Evolutionary conservation across 768 basidiomycete genomes (phyloP), one percentile per base, ranked within the genome.

Genomic region (Boletellus ananiceps): DNA sequence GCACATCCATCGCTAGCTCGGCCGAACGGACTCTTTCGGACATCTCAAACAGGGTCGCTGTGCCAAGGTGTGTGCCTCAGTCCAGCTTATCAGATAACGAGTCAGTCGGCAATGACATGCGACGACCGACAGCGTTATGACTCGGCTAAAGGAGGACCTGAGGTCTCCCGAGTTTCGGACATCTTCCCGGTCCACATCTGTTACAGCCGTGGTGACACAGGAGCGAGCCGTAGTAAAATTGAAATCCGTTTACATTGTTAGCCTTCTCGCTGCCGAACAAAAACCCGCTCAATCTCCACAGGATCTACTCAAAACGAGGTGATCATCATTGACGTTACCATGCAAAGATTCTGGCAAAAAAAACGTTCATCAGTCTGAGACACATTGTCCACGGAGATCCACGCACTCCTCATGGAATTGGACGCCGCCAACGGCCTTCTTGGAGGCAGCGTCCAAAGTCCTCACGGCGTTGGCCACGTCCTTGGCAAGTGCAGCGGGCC

Each of bases 401-500:
- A 58, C 55, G 69, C 72, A 36, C 68, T 74, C 73, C 40, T 72
- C 66, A 42, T 72, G 69, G 40, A 71, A 50, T 51, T 71, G 64
- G 39, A 74, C 60, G 14, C 73, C 72, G 35, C 73, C 71, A 1
- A 71, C 49, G 7, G 58, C 58, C 50, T 57, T 63, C 55, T 66
- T 59, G 33, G 52, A 47, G 25, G 56, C 41, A 0, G 36, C 19
- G n/a, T 69, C 59, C 32, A 69, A 58, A n/a, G 45, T 45, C 2
- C 66, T 59, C 43, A 76, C 67, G 0, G 65, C 57, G 18, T 41
- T 54, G 9, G 66, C 57, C n/a, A 69, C 65, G 25, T 69, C 64
- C 16, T 65, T 62, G 2, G 65, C 58, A 33, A 76, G 67, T n/a
- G 63, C 45, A n/a, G 44, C 37, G 7, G 74, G 75, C 0, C 74